Evolutionary conservation across 2,329 filamentous ascomycete genomes (phyloP).

Genomic region (Polytolypa hystricis): DNA sequence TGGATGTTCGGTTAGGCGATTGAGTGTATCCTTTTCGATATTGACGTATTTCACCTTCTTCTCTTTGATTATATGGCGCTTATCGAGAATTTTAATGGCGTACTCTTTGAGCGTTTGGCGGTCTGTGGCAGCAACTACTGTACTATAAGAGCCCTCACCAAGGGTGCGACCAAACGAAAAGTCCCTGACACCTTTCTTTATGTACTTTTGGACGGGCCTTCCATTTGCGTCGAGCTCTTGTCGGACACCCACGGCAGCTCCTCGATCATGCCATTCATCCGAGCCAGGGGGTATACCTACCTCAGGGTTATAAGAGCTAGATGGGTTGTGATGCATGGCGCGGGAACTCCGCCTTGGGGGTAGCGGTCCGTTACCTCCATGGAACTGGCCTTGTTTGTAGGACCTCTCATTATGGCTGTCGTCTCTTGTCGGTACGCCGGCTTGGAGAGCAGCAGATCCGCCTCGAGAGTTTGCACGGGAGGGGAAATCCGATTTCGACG

Average conservation of each 20-base stretch:
- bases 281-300: slow-evolving; percentile 53
- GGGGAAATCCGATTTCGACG: slow-evolving; percentile 45
- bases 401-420: slow-evolving; percentile 57
- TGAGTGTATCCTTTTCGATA: slow-evolving; percentile 96
- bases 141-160: slow-evolving; percentile 96
- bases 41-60: slow-evolving; percentile 99
- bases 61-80: slow-evolving; percentile 98
- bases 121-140: slow-evolving; percentile 84
- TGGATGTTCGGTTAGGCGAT: slow-evolving; percentile 89
- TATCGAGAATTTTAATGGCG: slow-evolving; percentile 95
- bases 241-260: slow-evolving; percentile 72
- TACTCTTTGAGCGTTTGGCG: slow-evolving; percentile 91
- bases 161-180: slow-evolving; percentile 86
- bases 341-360: slow-evolving; percentile 69
- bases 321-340: slow-evolving; percentile 43
- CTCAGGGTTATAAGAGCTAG: slow-evolving; percentile 42
- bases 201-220: slow-evolving; percentile 65
- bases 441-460: slow-evolving; percentile 46
- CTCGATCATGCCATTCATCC: slow-evolving; percentile 92
- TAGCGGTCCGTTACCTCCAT: slow-evolving; percentile 48
- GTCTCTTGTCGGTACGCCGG: slow-evolving; percentile 55
- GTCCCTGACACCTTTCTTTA: slow-evolving; percentile 96
- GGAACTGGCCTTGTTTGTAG: slow-evolving; percentile 52
- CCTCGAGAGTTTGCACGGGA: slow-evolving; percentile 54
- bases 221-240: slow-evolving; percentile 80